Evolutionary conservation across 2,329 filamentous ascomycete species (phyloP).

Genomic region (Phaeosphaeriaceae sp.): DNA sequence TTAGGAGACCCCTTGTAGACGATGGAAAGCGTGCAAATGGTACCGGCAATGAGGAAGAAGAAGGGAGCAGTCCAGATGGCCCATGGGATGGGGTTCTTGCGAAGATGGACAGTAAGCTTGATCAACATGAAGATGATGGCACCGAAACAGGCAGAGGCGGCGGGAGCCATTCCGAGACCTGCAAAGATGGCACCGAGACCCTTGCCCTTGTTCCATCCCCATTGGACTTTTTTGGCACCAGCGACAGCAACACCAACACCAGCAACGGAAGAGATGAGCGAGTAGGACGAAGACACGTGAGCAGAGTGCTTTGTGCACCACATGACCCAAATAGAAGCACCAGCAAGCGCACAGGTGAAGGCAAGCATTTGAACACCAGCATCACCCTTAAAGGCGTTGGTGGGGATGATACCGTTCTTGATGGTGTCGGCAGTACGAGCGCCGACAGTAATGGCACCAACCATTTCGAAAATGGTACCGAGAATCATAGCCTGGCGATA

Average conservation of each 20-base stretch:
- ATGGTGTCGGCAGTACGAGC: constrained; percentile 72
- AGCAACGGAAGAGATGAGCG: constrained; percentile 57
- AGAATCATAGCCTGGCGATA: constrained; percentile 67
- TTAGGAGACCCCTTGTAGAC: constrained; percentile 82
- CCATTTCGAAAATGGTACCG: constrained; percentile 56
- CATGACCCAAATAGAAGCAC: constrained; percentile 76
- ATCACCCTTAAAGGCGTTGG: constrained; percentile 53
- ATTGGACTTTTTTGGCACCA: constrained; percentile 61
- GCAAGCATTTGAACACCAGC: constrained; percentile 59
- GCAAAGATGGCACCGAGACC: constrained; percentile 69
- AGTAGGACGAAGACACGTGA: constrained; percentile 66
- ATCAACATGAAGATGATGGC: constrained; percentile 75
- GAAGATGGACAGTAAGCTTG: constrained; percentile 73
- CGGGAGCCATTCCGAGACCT: constrained; percentile 72
- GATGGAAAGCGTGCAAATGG: constrained; percentile 76
- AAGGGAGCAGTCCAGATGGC: constrained; percentile 75
- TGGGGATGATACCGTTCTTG: constrained; percentile 70
- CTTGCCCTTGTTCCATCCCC: constrained; percentile 68
- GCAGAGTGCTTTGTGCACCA: constrained; percentile 78
- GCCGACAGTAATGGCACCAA: constrained; percentile 53
- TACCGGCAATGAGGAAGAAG: constrained; percentile 78
- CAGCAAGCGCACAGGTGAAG: constrained; percentile 66
- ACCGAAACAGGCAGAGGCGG: constrained; percentile 69
- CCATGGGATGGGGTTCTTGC: constrained; percentile 74
- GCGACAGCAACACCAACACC: constrained; percentile 61